Base-by-base conservation (phyloP, 129 eudicot genomes). In the Flaveria trinervia region DNA sequence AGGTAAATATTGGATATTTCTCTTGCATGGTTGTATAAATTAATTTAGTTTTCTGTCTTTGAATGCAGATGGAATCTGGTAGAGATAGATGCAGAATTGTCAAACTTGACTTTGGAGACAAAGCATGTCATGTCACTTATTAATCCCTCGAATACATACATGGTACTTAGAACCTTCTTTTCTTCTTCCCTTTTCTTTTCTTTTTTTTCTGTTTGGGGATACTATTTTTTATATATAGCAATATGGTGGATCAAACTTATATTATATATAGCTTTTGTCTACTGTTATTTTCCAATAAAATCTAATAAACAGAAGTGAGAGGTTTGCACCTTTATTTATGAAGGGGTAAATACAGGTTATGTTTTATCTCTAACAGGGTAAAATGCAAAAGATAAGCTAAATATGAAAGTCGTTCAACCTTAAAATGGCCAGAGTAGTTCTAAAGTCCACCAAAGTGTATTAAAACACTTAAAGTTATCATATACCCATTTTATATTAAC, bases 71-170 rank as follows among this genome's bases (percentile, higher is more conserved):
- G 99, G 99, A 94, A 89, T 75, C 96, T 94, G 66, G 90, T 94
- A 81, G 94, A 91, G 86, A 91, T 94, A 81, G 96, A 94, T 87
- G 96, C 97, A 71, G 92, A 89, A 69, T 80, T 94, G 82, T 84
- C 77, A 65, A 86, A 85, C 71, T 71, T 94, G 89, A 76, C 86
- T 45, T 65, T 66, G 62, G 99, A 94, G 86, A 94, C 88, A 18
- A 91, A 89, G 75, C 99, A 84, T 86, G 99, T 94, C 81, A 84
- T 78, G 90, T 83, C 96, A 81, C 99, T 94, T 48, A 87, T 94
- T 65, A 81, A 81, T 86, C 99, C 99, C 68, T 88, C 99, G 2
- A 91, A 84, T 64, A 94, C 99, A 54, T 91, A 87, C 86, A 91
- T 94, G 99, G 99, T 94, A 91, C 72, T n/a, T 64, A n/a, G 43